A percentile compares a stretch with the other conserved stretches of the same genome.
phyloP scores from a whole-genome alignment of 768 basidiomycete species.

The Lanmaoa pseudosensibilis region DNA sequence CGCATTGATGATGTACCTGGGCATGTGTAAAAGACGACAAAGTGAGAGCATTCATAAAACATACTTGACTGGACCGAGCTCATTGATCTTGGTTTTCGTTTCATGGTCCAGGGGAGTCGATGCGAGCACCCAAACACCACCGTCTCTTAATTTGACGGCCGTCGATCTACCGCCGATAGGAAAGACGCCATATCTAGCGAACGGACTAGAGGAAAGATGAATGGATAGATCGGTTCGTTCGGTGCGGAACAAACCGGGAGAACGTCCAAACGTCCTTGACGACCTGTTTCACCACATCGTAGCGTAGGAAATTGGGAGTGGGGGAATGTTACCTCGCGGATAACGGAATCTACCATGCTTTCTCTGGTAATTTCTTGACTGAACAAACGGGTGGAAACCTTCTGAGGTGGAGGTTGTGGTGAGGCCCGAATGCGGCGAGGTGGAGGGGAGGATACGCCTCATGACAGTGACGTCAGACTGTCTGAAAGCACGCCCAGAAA shows the following conservation, averaged over 20 bases:
- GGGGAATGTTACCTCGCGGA: conserved; percentile 41
- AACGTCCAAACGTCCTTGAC: conserved; percentile 61
- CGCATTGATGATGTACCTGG: conserved; percentile 58
- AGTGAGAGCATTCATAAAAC: not conserved
- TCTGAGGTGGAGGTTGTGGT: conserved; percentile 18
- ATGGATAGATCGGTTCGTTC: not conserved
- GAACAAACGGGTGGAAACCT: conserved; percentile 4
- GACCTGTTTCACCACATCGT: conserved; percentile 36
- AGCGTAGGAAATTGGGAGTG: not conserved
- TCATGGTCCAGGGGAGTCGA: conserved; percentile 69
- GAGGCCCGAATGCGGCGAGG: conserved; percentile 13
- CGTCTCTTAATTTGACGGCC: conserved; percentile 65
- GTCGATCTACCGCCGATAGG: conserved; percentile 85
- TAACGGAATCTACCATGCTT: conserved; percentile 38
- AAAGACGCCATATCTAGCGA: conserved; percentile 61
- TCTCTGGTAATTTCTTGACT: conserved; percentile 3
- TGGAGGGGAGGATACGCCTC: conserved; percentile 7
- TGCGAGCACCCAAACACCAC: conserved; percentile 80
- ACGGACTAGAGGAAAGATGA: conserved; percentile 48
- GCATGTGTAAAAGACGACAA: not conserved
- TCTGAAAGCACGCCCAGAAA: conserved; percentile 7
- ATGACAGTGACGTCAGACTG: conserved; percentile 21
- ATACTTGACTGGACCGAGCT: conserved; percentile 69
- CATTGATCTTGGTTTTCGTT: conserved; percentile 60
- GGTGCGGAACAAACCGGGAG: conserved; percentile 45